Base-by-base conservation (phyloP, 2,329 filamentous ascomycete genomes). In the Sporothrix humicola region DNA sequence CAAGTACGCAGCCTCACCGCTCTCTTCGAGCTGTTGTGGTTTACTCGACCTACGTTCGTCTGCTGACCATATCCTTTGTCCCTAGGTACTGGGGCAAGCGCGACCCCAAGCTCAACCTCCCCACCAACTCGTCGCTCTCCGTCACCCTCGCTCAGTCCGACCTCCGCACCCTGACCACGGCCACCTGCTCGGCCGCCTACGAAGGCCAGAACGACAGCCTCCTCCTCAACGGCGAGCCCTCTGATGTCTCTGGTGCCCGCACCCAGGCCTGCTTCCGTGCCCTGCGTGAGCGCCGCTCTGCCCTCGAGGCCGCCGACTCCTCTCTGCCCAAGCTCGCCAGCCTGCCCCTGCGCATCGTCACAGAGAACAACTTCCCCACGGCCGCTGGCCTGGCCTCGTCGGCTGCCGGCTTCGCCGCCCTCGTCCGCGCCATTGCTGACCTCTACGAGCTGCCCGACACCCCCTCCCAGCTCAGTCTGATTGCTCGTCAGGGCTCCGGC, bases 281-380 rank as follows among this genome's bases (percentile, higher is more conserved):
- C 82, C 89, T 99, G 69, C 92, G 95, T 73, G 82, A 90, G 71
- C 90, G 96, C 63, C 92, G 96, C 75, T 87, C 90, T 71, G 86
- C 89, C 31, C 87, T 98, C 79, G 96, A 99, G 83, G 85, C 86
- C 50, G 83, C 87, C 75, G 86, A 97, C 81, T 78, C 90, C 0
- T 90, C 89, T 26, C 88, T 97, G n/a, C 94, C 95, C 59, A 93
- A 93, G 82, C 90, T 99, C 73, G 93, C 94, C 12, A 81, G 86
- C 70, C 86, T 92, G 79, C 90, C 93, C 48, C 89, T 99, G 75
- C 92, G 91, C 78, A 91, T 99, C 77, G 94, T 98, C 73, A 96
- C 93, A 73, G 93, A 96, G 85, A 99, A 99, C 88, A 99, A 99
- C 88, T 99, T 99, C 87, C 96, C 96, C 76, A 99, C 96, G 2